These are phyloP conservation scores for Entomortierella lignicola DNA, from an alignment of 192 early-diverging fungal species.

Conservation along the genomic window DNA sequence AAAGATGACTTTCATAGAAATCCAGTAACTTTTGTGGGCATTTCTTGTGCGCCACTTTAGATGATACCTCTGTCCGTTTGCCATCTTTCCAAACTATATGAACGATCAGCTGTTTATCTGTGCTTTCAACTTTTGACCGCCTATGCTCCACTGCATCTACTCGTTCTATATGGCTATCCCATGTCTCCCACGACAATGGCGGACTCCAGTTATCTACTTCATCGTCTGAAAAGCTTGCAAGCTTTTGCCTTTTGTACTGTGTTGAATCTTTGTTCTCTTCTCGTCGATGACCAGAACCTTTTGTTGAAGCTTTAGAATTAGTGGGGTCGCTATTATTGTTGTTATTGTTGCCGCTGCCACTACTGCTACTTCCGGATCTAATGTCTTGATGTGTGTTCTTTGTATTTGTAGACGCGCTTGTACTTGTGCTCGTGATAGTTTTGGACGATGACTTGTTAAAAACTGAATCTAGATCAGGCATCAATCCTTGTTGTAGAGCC, in stretches of 20 bases:
- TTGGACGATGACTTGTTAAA: neutral
- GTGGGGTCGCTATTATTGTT: neutral
- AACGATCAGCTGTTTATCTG: slow-evolving; percentile 30
- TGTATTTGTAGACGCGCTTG: no score
- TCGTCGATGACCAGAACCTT: neutral
- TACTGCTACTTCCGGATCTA: no score
- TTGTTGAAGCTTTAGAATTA: neutral
- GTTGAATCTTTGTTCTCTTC: neutral
- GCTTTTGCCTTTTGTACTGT: neutral
- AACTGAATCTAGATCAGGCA: slow-evolving; percentile 1
- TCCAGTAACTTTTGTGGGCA: slow-evolving; percentile 57
- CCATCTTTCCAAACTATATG: slow-evolving; percentile 60
- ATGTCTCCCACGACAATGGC: slow-evolving; percentile 5
- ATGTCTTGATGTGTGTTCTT: neutral
- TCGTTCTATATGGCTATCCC: slow-evolving; percentile 18
- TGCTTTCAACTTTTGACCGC: neutral
- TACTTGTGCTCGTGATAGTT: no score
- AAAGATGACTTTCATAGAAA: slow-evolving; percentile 61
- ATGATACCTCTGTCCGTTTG: slow-evolving; percentile 40
- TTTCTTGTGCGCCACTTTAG: slow-evolving; percentile 38
- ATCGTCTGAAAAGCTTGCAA: neutral
- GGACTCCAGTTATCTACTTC: neutral
- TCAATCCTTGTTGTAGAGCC: neutral
- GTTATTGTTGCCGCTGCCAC: no score
- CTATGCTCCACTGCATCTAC: slow-evolving; percentile 13